Conservation (phyloP, 2,329 filamentous ascomycete genomes). For the Cercospora brassicicola region DNA sequence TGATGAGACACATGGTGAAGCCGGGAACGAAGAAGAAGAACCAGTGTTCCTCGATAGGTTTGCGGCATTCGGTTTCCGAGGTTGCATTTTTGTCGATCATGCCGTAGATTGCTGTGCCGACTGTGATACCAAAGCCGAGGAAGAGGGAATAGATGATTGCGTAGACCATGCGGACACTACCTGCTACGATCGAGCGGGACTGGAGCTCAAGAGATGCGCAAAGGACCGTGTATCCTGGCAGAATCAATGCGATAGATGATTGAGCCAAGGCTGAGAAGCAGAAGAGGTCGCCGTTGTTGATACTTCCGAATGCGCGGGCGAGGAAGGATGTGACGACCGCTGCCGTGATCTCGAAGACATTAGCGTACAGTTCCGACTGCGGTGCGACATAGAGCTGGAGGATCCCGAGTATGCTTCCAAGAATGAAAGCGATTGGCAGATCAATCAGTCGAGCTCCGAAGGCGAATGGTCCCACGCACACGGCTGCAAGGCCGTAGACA, state of each 20-base stretch:
- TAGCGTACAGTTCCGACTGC: slow-evolving; percentile 66
- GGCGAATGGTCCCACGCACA: slow-evolving; percentile 74
- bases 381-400: slow-evolving; percentile 75
- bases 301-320: slow-evolving; percentile 52
- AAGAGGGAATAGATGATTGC: slow-evolving; percentile 56
- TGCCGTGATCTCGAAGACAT: slow-evolving; percentile 53
- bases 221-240: slow-evolving; percentile 54
- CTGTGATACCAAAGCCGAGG: slow-evolving; percentile 54
- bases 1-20: slow-evolving; percentile 71
- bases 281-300: slow-evolving; percentile 45
- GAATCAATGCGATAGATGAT: slow-evolving; percentile 52
- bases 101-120: slow-evolving; percentile 52
- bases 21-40: slow-evolving; percentile 71
- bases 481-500: slow-evolving; percentile 74
- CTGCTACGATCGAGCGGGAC: slow-evolving; percentile 50
- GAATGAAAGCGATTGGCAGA: slow-evolving; percentile 71
- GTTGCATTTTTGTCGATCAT: slow-evolving; percentile 51
- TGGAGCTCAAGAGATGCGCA: slow-evolving; percentile 53
- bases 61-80: slow-evolving; percentile 45
- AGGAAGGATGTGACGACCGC: slow-evolving; percentile 53
- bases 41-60: slow-evolving; percentile 54
- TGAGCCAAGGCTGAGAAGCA: slow-evolving; percentile 55
- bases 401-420: slow-evolving; percentile 72
- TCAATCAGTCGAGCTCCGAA: slow-evolving; percentile 77
- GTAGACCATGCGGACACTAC: slow-evolving; percentile 55